Evolutionary conservation across 1,284 basidiomycete species (phyloP), one percentile per base, ranked within the genome.

Genomic region (Ganoderma lingzhi): DNA sequence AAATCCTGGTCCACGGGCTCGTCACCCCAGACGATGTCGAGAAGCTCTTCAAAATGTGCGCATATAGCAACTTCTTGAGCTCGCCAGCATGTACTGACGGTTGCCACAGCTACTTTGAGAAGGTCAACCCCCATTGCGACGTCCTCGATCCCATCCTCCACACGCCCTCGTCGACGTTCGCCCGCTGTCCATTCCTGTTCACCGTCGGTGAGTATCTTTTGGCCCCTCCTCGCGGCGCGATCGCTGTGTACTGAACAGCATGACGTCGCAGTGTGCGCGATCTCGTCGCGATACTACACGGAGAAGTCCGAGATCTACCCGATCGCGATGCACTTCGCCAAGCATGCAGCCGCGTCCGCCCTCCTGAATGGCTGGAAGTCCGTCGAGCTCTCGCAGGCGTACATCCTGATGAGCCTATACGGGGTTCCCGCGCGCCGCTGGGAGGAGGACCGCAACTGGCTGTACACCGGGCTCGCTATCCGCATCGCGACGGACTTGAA

Each of bases 401-500:
- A 88, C 74, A 90, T 95, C 62, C 84, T 94, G 64, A 90, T 94
- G 90, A 92, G 90, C 71, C 86, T 93, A 62, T 94, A 92, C 73
- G 88, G 89, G 28, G 90, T 93, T 1, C 93, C 93, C 6, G 93
- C 93, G 1, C 86, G 90, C 23, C 82, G 88, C 62, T 95, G 93
- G 93, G 93, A 95, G 75, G 93, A 94, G 76, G 92, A 94, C 75
- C 85, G 93, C 35, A 91, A 90, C 71, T 95, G 93, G 92, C 77
- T 95, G 60, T 94, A 94, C 76, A 92, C 91, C 2, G 93, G 93
- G 8, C 85, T 94, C 51, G 93, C 93, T 1, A 91, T 93, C 59
- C 88, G 92, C 89, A 91, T 96, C 77, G 94, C 94, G 6, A 95
- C 93, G 4, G 94, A 96, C 78, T 83, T 96, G 66, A 96, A 96